Evolutionary conservation across 2,329 filamentous ascomycete genomes (phyloP), one percentile per base, ranked within the genome.

Genomic region (Aspergillus nomiae): DNA sequence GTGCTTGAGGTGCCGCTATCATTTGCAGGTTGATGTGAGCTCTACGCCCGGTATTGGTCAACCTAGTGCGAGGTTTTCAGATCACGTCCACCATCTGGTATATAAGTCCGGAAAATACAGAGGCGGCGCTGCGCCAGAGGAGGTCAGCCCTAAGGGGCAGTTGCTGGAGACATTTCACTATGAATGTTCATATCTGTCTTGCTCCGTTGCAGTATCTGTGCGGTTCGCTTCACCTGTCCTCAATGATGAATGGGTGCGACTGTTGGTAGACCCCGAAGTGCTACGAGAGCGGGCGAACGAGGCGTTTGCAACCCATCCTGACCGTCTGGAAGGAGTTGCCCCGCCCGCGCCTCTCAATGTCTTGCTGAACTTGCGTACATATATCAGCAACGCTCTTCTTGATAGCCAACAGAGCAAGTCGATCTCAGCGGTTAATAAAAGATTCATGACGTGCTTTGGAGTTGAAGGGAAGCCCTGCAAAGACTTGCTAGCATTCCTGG

Each of bases 381-480:
- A 91, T 71, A 77, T 91, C 58, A 78, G 72, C 11, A 89, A 91
- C 75, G 81, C 86, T 10, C 74, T 87, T 61, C 80, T 82, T 51
- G 78, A 83, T 24, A 74, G 76, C 8, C 80, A 83, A 54, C 81
- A 81, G 38, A 84, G 82, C 68, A 83, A 83, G 66, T 75, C 80
- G 51, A 88, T 91, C 67, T 84, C 84, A 6, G 78, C 83, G 9
- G 75, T 83, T 19, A 91, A 91, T 70, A 88, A 89, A 71, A 85
- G 85, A 61, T 91, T 90, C 67, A 80, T 86, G 69, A 81, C 86
- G 64, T 84, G 84, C 2, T 89, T 90, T 73, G 88, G 87, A 11
- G 77, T 83, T 48, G 86, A 89, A 50, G 80, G 80, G 41, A 68
- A 61, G 45, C 74, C 79, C 56, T 91, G 88, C 71, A 81, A 83